phyloP scores from a whole-genome alignment of 1,284 basidiomycete species.

The Fomitopsis pinicola region DNA sequence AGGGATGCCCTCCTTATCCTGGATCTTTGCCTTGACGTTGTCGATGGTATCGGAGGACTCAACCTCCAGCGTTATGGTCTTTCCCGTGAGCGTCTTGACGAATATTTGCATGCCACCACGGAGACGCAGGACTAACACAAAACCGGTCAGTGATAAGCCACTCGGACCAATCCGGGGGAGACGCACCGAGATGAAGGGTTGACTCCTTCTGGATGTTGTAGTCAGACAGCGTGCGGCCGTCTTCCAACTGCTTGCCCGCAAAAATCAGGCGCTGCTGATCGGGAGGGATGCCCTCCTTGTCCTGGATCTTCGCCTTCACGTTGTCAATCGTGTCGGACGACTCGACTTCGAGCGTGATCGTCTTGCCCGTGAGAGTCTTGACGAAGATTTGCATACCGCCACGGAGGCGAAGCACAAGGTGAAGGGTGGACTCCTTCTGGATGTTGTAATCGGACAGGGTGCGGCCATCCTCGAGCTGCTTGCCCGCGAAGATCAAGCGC shows the following conservation, averaged over 20 bases:
- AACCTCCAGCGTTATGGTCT: constrained; percentile 93
- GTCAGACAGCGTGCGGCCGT: constrained; percentile 77
- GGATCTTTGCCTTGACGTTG: constrained; percentile 83
- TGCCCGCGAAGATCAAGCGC: constrained; percentile 33
- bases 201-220: constrained; percentile 81
- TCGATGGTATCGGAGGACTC: constrained; percentile 90
- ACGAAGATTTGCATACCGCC: constrained; percentile 63
- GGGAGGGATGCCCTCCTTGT: constrained; percentile 65
- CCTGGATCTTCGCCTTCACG: constrained; percentile 52
- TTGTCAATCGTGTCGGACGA: constrained; percentile 52
- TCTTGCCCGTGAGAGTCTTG: constrained; percentile 58
- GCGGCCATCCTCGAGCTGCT: constrained; percentile 1
- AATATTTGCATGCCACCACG: constrained; percentile 91
- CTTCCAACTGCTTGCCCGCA: constrained; percentile 85
- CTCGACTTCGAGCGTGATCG: constrained; percentile 47
- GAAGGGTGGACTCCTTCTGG: constrained; percentile 2
- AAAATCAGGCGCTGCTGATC: constrained; percentile 88
- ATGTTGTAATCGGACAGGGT: constrained; percentile 1
- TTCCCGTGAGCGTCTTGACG: constrained; percentile 87
- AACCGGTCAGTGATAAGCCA: constrained; percentile 32
- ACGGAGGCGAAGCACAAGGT: background rate
- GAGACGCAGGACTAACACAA: constrained; percentile 67
- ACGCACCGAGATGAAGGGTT: constrained; percentile 70
- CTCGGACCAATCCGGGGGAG: constrained; percentile 19
- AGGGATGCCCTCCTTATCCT: constrained; percentile 81